Evolutionary conservation across 192 early-diverging fungal species (phyloP).

Genomic region (Rhizoclosmatium sp.): DNA sequence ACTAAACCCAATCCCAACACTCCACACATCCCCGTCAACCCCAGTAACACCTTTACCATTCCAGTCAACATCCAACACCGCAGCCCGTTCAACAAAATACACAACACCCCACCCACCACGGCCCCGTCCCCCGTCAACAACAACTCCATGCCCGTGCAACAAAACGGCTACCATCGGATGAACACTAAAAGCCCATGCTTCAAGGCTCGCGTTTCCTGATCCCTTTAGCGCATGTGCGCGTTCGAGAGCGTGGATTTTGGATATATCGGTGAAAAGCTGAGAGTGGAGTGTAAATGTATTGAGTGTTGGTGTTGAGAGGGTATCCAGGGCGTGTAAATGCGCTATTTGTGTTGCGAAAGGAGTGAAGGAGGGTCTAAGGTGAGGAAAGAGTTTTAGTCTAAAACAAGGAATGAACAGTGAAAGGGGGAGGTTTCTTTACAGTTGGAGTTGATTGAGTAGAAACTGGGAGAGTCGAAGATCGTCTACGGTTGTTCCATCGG

Average conservation of each 20-base stretch:
- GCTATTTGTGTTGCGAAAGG: background rate
- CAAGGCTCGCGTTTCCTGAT: background rate
- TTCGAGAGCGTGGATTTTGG: background rate
- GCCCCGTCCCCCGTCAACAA: background rate
- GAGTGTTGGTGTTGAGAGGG: background rate
- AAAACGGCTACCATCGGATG: slow-evolving; percentile 3
- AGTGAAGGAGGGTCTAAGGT: background rate
- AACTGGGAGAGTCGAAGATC: background rate
- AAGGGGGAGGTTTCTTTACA: background rate
- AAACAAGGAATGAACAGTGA: background rate
- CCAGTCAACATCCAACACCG: background rate
- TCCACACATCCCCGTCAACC: background rate
- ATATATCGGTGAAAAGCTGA: background rate
- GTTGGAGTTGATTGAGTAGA: no score
- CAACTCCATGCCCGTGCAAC: background rate
- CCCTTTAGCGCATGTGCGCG: background rate
- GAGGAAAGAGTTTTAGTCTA: background rate
- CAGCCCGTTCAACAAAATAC: background rate
- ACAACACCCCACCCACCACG: background rate
- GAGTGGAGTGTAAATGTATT: background rate
- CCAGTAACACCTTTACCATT: background rate
- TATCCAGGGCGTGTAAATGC: background rate
- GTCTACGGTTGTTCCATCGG: background rate
- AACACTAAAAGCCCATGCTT: slow-evolving; percentile 1
- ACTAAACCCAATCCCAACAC: background rate